Percentiles rank a stretch among this genome's conserved stretches.
phyloP scores from a whole-genome alignment of 1,284 basidiomycete species.

The Rhodotorula sp. region DNA sequence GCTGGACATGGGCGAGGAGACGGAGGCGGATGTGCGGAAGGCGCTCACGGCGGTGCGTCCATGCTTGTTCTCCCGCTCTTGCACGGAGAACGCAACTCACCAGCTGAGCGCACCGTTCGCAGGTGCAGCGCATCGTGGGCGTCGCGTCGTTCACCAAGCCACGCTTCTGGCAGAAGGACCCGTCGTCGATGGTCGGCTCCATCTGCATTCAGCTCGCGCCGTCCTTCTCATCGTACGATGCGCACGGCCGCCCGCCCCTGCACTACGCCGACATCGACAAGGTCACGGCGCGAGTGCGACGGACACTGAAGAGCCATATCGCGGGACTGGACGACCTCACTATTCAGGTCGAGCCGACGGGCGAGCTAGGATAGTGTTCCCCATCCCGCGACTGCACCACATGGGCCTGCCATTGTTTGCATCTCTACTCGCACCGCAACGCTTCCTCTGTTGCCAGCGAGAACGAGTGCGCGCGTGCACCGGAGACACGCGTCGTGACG shows the following conservation, averaged over 20 bases:
- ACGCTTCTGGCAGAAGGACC: slow-evolving; percentile 96
- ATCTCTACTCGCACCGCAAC: background rate
- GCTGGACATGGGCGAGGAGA: slow-evolving; percentile 74
- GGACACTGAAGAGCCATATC: slow-evolving; percentile 68
- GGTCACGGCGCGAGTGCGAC: slow-evolving; percentile 73
- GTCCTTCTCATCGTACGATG: slow-evolving; percentile 49
- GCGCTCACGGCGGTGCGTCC: slow-evolving; percentile 73
- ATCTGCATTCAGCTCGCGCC: slow-evolving; percentile 79
- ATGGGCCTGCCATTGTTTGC: too few relatives aligned
- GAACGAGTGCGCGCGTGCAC: too few relatives aligned
- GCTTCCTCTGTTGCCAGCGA: too few relatives aligned
- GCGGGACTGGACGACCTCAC: slow-evolving; percentile 79
- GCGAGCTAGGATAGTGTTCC: background rate
- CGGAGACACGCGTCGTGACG: too few relatives aligned
- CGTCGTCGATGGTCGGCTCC: slow-evolving; percentile 78
- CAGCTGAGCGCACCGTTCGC: background rate
- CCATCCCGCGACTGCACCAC: too few relatives aligned
- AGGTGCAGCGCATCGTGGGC: slow-evolving; percentile 70
- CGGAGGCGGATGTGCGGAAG: slow-evolving; percentile 65
- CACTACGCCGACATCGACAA: slow-evolving; percentile 65
- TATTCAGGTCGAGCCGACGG: slow-evolving; percentile 67
- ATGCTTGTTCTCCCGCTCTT: slow-evolving; percentile 2
- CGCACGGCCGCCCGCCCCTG: slow-evolving; percentile 45
- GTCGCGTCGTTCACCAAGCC: slow-evolving; percentile 76
- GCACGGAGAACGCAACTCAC: background rate